These are phyloP conservation scores for Blastobotrys robertii DNA, from an alignment of 805 yeast genomes.

Conservation along the genomic window DNA sequence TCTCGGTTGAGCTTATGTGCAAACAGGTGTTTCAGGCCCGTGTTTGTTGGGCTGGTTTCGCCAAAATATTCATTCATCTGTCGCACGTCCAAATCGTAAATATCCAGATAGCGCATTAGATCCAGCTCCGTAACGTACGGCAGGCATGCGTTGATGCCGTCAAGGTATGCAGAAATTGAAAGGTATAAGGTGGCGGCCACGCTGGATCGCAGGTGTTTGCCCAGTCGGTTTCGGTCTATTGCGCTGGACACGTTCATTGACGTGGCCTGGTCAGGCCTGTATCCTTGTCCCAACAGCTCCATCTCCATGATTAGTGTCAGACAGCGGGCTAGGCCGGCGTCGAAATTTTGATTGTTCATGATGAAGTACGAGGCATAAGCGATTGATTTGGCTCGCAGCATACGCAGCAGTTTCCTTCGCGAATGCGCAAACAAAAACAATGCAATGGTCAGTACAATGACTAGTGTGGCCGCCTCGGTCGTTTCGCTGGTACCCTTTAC, in stretches of 20 bases:
- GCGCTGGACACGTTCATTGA: conserved; percentile 1
- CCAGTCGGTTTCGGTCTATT: conserved; percentile 11
- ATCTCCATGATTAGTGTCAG: conserved; percentile 22
- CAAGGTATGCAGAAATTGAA: conserved; percentile 24
- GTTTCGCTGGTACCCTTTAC: conserved; percentile 2
- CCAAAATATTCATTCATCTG: not conserved
- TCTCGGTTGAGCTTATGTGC: conserved; percentile 3
- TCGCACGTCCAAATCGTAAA: conserved; percentile 30
- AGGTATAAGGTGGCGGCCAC: conserved; percentile 24
- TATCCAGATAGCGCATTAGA: conserved; percentile 34
- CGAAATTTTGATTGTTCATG: conserved; percentile 19
- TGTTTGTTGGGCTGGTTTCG: not conserved
- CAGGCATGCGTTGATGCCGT: conserved; percentile 22
- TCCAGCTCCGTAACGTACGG: conserved; percentile 27
- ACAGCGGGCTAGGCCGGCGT: conserved; percentile 21
- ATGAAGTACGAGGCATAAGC: conserved; percentile 19
- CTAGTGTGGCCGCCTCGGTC: conserved; percentile 15
- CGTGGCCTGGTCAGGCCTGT: conserved; percentile 11
- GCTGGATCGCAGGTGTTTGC: conserved; percentile 27
- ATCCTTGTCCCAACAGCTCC: conserved; percentile 23
- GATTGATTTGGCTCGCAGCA: conserved; percentile 22
- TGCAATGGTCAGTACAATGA: conserved; percentile 20
- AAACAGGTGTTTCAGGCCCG: not conserved
- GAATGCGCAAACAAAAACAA: conserved; percentile 26
- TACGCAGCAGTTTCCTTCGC: conserved; percentile 23